Base-by-base conservation (phyloP, 306 rosid species). In the Castanea crenata region DNA sequence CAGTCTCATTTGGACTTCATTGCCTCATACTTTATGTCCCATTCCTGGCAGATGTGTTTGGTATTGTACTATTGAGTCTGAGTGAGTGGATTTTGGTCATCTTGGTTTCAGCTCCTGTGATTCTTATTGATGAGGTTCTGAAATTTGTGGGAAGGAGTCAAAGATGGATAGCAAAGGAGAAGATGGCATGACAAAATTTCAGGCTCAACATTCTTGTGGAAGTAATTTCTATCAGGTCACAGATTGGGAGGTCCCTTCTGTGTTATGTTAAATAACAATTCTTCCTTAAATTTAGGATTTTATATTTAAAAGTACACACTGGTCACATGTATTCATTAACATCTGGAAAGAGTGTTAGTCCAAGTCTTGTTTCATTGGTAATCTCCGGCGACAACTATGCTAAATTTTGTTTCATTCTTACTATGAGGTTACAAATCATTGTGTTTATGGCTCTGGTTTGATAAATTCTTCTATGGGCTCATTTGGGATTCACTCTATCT, bases 21-120 rank as follows among this genome's bases (percentile, higher is more conserved):
- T 91, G 93, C 84, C 78, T 91, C 87, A 86, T 92, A 23, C 93
- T 92, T 58, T n/a, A n/a, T 91, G 57, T 78, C 14, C 97, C 96
- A n/a, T 82, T 91, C 74, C 82, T 92, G 5, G 87, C 92, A 16
- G 21, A 0, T 21, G 21, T 92, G 70, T 92, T 92, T 82, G 93
- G 92, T 51, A 79, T 90, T 63, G 89, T 91, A 55, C 96, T 96
- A 52, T 87, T 92, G 54, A 86, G 78, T 75, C 85, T 82, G 80
- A 85, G 75, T n/a, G 96, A 92, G 82, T 92, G 96, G 97, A 78
- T 83, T 63, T 21, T 88, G 78, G 93, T 92, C 56, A 78, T 91
- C 63, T 54, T 89, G 62, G 38, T 90, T 32, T 90, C 97, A 31
- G 88, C 79, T 61, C 97, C 97, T n/a, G 92, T 90, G 65, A 79